phyloP scores from a whole-genome alignment of 345 rosid genomes.

The Salix arbutifolia region DNA sequence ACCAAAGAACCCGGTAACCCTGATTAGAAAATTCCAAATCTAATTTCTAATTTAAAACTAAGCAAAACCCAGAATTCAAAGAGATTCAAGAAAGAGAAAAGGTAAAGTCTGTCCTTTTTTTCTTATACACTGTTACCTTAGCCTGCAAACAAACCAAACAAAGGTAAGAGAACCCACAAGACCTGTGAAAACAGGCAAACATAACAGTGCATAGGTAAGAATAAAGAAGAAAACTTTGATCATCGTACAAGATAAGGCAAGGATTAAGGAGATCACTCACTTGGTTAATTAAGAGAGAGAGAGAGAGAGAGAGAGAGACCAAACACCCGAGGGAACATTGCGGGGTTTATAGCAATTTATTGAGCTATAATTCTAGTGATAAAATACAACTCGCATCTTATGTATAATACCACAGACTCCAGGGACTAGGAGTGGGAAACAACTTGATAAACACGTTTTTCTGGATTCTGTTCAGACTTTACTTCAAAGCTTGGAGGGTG shows the following conservation, averaged over 20 bases:
- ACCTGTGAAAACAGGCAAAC: neutral
- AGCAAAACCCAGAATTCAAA: neutral
- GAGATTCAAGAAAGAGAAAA: neutral
- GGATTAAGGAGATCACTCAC: neutral
- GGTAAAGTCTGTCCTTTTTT: neutral
- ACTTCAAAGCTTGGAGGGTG: too few relatives aligned
- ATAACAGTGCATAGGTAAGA: neutral
- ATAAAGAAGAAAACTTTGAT: neutral
- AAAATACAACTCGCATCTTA: neutral
- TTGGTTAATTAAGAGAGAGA: neutral
- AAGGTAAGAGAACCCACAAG: neutral
- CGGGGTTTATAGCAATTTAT: neutral
- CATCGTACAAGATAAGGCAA: neutral
- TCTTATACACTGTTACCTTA: neutral
- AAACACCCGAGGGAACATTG: neutral
- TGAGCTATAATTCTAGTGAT: neutral
- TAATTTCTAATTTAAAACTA: neutral
- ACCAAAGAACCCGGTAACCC: neutral
- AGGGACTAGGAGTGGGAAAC: neutral
- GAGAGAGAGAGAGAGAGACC: neutral
- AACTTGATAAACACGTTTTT: neutral
- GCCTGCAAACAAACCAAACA: neutral
- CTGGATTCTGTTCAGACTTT: neutral
- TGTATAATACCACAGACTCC: neutral
- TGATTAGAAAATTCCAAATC: neutral